Evolutionary conservation across 306 rosid genomes (phyloP).

Genomic region (Vigna trinervia): DNA sequence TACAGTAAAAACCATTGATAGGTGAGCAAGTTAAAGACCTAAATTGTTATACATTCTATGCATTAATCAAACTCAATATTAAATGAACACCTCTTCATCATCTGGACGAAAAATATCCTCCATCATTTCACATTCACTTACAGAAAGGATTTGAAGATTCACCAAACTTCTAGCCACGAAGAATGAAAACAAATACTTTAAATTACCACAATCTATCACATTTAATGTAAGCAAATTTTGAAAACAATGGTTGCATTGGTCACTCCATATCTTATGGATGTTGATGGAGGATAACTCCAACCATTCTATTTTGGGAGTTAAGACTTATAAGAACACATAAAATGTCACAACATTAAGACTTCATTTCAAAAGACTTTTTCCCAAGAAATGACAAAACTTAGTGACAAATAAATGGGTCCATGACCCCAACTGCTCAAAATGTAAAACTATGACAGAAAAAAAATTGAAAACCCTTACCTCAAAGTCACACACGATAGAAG

Average conservation of each 20-base stretch:
- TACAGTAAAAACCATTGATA: background rate
- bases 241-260: constrained; percentile 1
- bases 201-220: background rate
- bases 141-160: constrained; percentile 24
- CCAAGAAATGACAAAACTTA: no score
- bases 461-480: no score
- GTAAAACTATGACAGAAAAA: no score
- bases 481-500: no score
- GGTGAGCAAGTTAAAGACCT: background rate
- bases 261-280: constrained; percentile 13
- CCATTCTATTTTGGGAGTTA: constrained; percentile 38
- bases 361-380: no score
- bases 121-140: background rate
- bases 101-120: no score
- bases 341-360: no score
- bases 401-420: no score
- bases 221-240: constrained; percentile 23
- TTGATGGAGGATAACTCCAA: constrained; percentile 40
- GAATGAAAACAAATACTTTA: constrained; percentile 32
- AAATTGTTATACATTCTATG: background rate
- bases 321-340: background rate
- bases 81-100: background rate
- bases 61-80: background rate
- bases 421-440: no score
- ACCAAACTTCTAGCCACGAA: constrained; percentile 24